phyloP scores from a whole-genome alignment of 441 rosid species.

The Theobroma grandiflorum region DNA sequence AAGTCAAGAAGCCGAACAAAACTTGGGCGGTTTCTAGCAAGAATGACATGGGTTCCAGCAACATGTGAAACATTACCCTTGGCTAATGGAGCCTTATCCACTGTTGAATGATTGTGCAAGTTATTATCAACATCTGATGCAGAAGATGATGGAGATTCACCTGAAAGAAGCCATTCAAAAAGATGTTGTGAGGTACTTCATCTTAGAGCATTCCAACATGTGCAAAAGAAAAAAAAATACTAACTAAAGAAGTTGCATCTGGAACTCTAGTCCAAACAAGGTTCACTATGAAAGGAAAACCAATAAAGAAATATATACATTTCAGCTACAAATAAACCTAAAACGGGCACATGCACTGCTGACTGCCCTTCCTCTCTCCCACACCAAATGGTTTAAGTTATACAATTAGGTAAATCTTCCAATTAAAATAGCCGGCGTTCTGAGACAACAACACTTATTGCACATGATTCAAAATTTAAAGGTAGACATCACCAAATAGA shows the following conservation, averaged over 20 bases:
- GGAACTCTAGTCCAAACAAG: not conserved
- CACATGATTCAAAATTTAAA: not conserved
- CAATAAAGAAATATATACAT: not conserved
- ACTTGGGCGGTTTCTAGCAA: conserved; percentile 54
- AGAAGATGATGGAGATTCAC: conserved; percentile 94
- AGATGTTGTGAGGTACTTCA: conserved; percentile 10
- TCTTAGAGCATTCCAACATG: conserved; percentile 15
- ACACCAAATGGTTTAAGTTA: not conserved
- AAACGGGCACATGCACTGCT: not conserved
- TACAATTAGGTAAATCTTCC: not conserved
- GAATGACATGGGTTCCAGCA: conserved; percentile 56
- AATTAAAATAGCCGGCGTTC: not conserved
- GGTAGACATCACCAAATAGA: conserved; percentile 16
- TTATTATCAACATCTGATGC: conserved; percentile 85
- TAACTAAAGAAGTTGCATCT: too few species aligned
- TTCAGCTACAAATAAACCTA: conserved; percentile 6
- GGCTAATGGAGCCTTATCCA: conserved; percentile 56
- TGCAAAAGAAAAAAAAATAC: too few species aligned
- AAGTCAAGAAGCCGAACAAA: conserved; percentile 65
- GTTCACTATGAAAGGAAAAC: not conserved
- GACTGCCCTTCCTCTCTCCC: not conserved
- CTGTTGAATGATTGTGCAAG: conserved; percentile 58
- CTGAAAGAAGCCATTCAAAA: conserved; percentile 49
- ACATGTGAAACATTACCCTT: conserved; percentile 57
- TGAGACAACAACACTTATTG: conserved; percentile 10